Base-by-base conservation (phyloP, 495 filamentous ascomycete genomes). In the Bryoglossum gracile region DNA sequence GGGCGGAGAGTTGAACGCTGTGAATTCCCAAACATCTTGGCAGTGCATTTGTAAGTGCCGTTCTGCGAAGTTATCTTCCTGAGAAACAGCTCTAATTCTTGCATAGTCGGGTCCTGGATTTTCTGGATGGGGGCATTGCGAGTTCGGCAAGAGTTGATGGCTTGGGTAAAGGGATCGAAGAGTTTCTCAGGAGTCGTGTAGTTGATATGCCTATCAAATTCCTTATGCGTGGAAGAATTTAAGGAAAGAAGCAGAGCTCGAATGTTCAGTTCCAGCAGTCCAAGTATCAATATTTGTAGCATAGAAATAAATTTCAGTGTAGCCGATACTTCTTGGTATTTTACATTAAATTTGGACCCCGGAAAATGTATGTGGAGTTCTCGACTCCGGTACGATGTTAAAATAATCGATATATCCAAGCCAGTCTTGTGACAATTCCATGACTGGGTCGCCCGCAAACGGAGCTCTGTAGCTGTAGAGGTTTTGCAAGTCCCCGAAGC, bases 91-190 rank as follows among this genome's bases (percentile, higher is more conserved):
- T 74, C 48, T 75, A 78, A 52, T 57, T 70, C n/a, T 74, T 78
- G 25, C 74, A 78, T 58, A 80, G 79, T 61, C 60, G 79, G 14
- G 67, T 80, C 24, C 67, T 70, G 23, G 72, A 77, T 45, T 50
- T 72, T 26, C 53, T 81, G 16, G 76, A 76, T 33, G 65, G 75
- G 3, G 77, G 77, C 2, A 72, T 76, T 1, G 67, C 62, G 6
- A 68, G 67, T 32, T 71, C 66, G 0, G 67, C 65, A 9, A 69
- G 65, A 1, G 64, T 72, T 23, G 75, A 80, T 46, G 66, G 71
- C 32, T 54, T 81, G 46, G 75, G 74, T 0, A 80, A 81, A 61
- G 75, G 76, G 41, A 68, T 76, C 22, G 74, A 68, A 19, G 75
- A 81, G 60, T 78, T 61, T 50, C 39, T 80, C 41, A 62, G 75